A percentile compares a stretch with the other conserved stretches of the same genome.
These are phyloP conservation scores for Laguncularia racemosa DNA, from an alignment of 345 rosid genomes.

Conservation along the genomic window DNA sequence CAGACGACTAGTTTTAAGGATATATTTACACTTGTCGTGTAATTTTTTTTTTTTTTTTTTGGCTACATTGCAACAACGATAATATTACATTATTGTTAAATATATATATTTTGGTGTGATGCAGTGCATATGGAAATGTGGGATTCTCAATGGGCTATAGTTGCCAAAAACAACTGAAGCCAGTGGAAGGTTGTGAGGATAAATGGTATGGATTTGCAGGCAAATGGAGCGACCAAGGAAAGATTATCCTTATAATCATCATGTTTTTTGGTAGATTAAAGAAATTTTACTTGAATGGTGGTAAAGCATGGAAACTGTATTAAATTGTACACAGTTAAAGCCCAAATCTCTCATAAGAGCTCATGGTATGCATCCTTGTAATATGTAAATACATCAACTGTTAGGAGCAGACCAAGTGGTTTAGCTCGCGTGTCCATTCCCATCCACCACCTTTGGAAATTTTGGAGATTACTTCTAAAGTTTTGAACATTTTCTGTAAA, in stretches of 20 bases:
- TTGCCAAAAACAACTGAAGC: slow-evolving; percentile 18
- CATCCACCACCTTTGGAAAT: too few species aligned
- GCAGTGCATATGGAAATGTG: slow-evolving; percentile 19
- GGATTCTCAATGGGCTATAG: slow-evolving; percentile 18
- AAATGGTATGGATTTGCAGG: slow-evolving; percentile 29
- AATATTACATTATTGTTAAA: neutral
- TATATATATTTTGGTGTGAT: neutral
- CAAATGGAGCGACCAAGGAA: slow-evolving; percentile 34
- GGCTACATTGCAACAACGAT: neutral
- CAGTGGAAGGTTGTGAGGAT: slow-evolving; percentile 11
- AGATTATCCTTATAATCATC: slow-evolving; percentile 23
- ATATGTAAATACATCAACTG: too few species aligned
- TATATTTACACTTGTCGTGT: too few species aligned
- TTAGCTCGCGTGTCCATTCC: too few species aligned
- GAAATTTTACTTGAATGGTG: slow-evolving; percentile 32
- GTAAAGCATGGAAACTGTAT: slow-evolving; percentile 28
- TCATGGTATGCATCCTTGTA: neutral
- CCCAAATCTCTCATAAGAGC: too few species aligned
- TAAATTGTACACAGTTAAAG: neutral
- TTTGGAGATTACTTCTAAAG: too few species aligned
- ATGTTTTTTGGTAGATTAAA: slow-evolving; percentile 44
- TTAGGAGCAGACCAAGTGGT: too few species aligned
- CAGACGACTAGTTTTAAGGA: too few species aligned
- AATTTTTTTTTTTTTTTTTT: neutral
- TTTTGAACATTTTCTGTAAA: too few species aligned